Conservation (phyloP, 1,139 yeast genomes). For the Geotrichum armillariae region DNA sequence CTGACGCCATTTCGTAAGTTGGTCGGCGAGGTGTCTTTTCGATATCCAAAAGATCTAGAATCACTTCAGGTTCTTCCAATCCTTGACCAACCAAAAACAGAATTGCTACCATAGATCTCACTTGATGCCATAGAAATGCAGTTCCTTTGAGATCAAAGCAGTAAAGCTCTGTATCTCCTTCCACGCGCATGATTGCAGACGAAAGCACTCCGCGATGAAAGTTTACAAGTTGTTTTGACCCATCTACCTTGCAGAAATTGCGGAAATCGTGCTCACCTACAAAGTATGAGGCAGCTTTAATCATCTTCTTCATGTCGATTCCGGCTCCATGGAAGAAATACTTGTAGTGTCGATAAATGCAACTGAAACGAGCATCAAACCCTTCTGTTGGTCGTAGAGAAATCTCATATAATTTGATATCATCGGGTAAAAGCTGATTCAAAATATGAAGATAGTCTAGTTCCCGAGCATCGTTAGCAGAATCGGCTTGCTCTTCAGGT, state of each 20-base stretch:
- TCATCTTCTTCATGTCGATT: slow-evolving; percentile 67
- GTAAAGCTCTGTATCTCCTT: slow-evolving; percentile 38
- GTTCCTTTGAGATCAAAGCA: slow-evolving; percentile 81
- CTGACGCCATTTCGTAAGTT: slow-evolving; percentile 85
- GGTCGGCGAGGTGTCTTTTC: slow-evolving; percentile 69
- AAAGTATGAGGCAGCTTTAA: slow-evolving; percentile 61
- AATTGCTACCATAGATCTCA: slow-evolving; percentile 89
- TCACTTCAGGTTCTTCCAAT: slow-evolving; percentile 59
- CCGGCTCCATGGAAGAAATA: slow-evolving; percentile 61
- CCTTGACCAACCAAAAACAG: slow-evolving; percentile 78
- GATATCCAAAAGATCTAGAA: slow-evolving; percentile 60
- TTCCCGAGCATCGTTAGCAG: slow-evolving; percentile 61
- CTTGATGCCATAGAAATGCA: slow-evolving; percentile 98
- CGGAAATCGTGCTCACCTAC: slow-evolving; percentile 87
- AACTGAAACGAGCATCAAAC: slow-evolving; percentile 93
- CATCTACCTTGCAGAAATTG: slow-evolving; percentile 92
- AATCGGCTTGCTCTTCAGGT: slow-evolving; percentile 55
- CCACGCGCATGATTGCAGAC: slow-evolving; percentile 30
- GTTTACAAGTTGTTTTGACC: slow-evolving; percentile 86
- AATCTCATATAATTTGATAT: slow-evolving; percentile 78
- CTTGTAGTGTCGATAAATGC: slow-evolving; percentile 78
- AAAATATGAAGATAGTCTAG: slow-evolving; percentile 73
- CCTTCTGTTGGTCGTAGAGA: slow-evolving; percentile 78
- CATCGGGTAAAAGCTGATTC: slow-evolving; percentile 76
- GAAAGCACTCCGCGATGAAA: slow-evolving; percentile 56